Base-by-base conservation (phyloP, 2,329 filamentous ascomycete genomes). In the Botryotinia globosa region DNA sequence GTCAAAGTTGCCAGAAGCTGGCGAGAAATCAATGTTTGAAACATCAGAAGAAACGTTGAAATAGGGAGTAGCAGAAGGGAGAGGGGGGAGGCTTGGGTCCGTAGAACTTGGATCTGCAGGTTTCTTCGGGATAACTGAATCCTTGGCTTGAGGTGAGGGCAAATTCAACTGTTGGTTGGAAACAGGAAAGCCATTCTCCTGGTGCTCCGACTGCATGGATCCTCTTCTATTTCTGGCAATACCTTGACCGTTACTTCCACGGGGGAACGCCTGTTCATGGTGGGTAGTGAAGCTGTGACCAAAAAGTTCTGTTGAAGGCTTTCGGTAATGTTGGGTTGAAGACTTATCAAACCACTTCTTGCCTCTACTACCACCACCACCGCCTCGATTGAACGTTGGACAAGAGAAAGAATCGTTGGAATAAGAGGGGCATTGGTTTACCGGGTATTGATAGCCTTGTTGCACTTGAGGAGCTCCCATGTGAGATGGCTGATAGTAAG, bases 1-100 rank as follows among this genome's bases (percentile, higher is more conserved):
- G 82, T 94, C 91, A 87, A 91, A 93, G 77, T 90, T 86, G 79
- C 89, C 88, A 80, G 85, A 90, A 79, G 90, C 88, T 74, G 91
- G 91, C 75, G 90, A 90, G 73, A 94, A 83, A 83, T 93, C 88
- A 80, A 88, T 74, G 72, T 78, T 78, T 32, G 70, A 72, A 44
- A 68, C 39, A 66, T 72, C 62, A 77, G 75, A 63, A 39, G 61
- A 34, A 66, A 62, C 48, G 18, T 54, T 45, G 56, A 79, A 75
- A 78, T 76, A 75, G 77, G 75, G 77, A 77, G 76, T 68, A 77
- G 80, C 71, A 64, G 75, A 74, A 75, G 74, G 74, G 73, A 77
- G 76, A 78, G 76, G 74, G 75, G 75, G 75, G 72, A 73, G 48
- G 73, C 74, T 76, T 56, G 44, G 65, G 20, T 72, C 65, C 48